These are phyloP conservation scores for Moringa oleifera DNA, from an alignment of 345 rosid genomes.

Conservation along the genomic window DNA sequence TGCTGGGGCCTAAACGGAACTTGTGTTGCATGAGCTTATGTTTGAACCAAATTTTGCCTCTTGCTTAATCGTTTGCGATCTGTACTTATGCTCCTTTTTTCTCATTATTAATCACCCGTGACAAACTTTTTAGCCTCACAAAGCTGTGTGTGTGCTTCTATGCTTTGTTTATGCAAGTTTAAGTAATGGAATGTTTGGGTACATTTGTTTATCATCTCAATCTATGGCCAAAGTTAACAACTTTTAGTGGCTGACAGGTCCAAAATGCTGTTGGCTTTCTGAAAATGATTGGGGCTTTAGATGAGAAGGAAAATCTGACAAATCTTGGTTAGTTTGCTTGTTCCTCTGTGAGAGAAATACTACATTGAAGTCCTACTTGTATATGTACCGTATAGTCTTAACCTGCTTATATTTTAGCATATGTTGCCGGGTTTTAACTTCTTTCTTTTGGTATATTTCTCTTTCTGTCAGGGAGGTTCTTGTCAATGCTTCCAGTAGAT, in stretches of 20 bases:
- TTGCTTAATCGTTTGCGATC: not conserved
- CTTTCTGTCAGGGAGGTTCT: slow-evolving; percentile 54
- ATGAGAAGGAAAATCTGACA: slow-evolving; percentile 87
- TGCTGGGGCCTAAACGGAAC: no score
- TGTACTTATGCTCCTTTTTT: no score
- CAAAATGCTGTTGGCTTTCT: slow-evolving; percentile 89
- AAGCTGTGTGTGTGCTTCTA: not conserved
- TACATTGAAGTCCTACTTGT: not conserved
- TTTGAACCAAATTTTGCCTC: no score
- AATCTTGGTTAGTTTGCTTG: slow-evolving; percentile 69
- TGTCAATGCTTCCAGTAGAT: slow-evolving; percentile 94
- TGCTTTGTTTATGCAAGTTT: no score
- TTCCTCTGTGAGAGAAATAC: slow-evolving; percentile 11
- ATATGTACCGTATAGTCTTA: no score
- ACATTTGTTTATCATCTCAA: slow-evolving; percentile 1
- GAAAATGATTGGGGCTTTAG: slow-evolving; percentile 89
- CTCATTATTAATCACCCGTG: not conserved
- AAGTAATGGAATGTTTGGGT: no score
- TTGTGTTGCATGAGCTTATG: no score
- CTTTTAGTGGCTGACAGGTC: slow-evolving; percentile 51
- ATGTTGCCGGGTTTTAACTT: slow-evolving; percentile 9
- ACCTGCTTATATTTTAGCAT: no score
- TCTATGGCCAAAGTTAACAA: not conserved
- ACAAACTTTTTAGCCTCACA: not conserved
- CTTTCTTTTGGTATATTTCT: slow-evolving; percentile 12